Evolutionary conservation across 164 flowering plant genomes (phyloP).

Genomic region (Stephania yunnanensis): DNA sequence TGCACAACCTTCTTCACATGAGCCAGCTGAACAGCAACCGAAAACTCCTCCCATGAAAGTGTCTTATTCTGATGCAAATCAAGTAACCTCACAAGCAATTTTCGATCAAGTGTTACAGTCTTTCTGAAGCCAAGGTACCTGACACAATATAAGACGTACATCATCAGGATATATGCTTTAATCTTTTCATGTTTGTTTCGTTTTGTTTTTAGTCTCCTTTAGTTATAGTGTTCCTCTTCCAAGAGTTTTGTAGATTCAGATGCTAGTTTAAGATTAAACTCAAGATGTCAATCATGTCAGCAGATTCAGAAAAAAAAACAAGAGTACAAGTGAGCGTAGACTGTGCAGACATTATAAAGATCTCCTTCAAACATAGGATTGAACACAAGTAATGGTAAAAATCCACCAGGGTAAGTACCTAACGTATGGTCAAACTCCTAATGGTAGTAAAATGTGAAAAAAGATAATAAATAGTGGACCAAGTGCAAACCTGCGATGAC

Average conservation of each 20-base stretch:
- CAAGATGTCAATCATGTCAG: too few species aligned
- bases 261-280: too few species aligned
- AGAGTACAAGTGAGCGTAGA: too few species aligned
- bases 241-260: too few species aligned
- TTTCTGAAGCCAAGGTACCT: slow-evolving; percentile 85
- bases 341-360: too few species aligned
- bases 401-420: too few species aligned
- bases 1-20: slow-evolving; percentile 68
- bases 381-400: too few species aligned
- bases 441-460: not conserved
- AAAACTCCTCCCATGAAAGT: slow-evolving; percentile 67
- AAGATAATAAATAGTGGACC: not conserved
- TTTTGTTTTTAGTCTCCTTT: too few species aligned
- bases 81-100: slow-evolving; percentile 56
- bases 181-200: not conserved
- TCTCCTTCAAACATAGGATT: too few species aligned
- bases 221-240: too few species aligned
- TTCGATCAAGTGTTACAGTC: slow-evolving; percentile 62
- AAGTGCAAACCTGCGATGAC: slow-evolving; percentile 74
- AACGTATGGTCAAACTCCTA: not conserved
- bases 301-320: too few species aligned
- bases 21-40: slow-evolving; percentile 36
- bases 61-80: slow-evolving; percentile 76
- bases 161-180: not conserved
- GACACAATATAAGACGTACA: slow-evolving; percentile 13